Evolutionary conservation across 345 rosid genomes (phyloP).

Genomic region (Aurinia saxatilis): DNA sequence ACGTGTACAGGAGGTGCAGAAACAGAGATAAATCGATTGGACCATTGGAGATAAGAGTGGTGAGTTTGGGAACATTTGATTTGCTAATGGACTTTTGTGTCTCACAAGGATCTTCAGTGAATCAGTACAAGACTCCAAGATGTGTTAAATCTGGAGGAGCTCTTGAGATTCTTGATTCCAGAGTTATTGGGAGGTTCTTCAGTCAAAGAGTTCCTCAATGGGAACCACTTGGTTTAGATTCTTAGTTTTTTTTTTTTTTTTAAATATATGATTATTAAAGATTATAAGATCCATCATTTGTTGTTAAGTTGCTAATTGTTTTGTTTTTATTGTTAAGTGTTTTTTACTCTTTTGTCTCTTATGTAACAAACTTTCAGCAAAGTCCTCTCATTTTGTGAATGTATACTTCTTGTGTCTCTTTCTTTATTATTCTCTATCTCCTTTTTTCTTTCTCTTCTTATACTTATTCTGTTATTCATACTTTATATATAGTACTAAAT

Average conservation of each 20-base stretch:
- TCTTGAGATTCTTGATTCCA: conserved; percentile 57
- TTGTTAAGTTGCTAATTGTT: conserved; percentile 15
- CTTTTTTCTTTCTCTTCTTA: not conserved
- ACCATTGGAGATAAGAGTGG: conserved; percentile 80
- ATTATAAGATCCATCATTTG: conserved; percentile 6
- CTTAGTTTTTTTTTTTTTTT: not conserved
- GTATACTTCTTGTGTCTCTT: conserved; percentile 13
- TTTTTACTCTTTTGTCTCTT: conserved; percentile 13
- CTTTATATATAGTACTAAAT: no score
- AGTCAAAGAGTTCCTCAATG: conserved; percentile 60
- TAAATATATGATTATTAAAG: not conserved
- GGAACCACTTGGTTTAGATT: conserved; percentile 56
- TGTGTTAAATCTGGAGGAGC: conserved; percentile 69
- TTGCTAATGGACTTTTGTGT: conserved; percentile 82
- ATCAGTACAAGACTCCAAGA: conserved; percentile 93
- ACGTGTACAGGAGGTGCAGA: conserved; percentile 79
- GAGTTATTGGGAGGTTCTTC: conserved; percentile 58
- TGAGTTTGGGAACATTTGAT: conserved; percentile 64
- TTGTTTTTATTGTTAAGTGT: not conserved
- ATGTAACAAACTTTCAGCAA: conserved; percentile 26
- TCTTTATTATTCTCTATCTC: not conserved
- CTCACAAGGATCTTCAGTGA: conserved; percentile 81
- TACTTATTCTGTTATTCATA: no score
- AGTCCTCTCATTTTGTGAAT: conserved; percentile 25
- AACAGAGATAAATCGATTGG: conserved; percentile 75